Conservation (phyloP, 257 asterid genomes). For the Solanum okadae region DNA sequence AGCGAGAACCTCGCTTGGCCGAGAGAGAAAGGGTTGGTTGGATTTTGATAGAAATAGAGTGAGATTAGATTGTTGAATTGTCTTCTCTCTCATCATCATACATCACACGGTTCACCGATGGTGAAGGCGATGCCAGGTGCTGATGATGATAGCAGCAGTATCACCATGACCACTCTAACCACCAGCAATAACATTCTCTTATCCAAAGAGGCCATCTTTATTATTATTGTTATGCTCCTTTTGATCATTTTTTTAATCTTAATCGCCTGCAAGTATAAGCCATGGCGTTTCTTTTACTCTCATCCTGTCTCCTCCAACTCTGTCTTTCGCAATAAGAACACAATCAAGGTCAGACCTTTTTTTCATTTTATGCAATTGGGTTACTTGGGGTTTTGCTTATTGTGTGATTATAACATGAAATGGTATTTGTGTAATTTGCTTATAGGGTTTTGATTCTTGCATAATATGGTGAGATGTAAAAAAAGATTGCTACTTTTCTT, state of each 20-base stretch:
- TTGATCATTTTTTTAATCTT: constrained; percentile 54
- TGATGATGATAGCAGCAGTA: background rate
- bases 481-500: background rate
- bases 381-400: background rate
- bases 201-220: constrained; percentile 19
- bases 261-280: constrained; percentile 77
- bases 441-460: background rate
- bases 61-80: background rate
- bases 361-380: background rate
- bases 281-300: constrained; percentile 53
- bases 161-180: constrained; percentile 1
- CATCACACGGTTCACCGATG: constrained; percentile 29
- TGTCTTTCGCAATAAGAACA: constrained; percentile 24
- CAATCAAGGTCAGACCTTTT: constrained; percentile 44
- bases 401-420: background rate
- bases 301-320: constrained; percentile 29
- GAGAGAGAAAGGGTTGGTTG: background rate
- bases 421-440: background rate
- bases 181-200: constrained; percentile 24
- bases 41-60: background rate
- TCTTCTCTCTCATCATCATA: constrained; percentile 3
- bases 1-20: background rate
- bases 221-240: constrained; percentile 66
- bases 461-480: background rate
- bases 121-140: constrained; percentile 50